These are phyloP conservation scores for Apiotrichum gracile DNA, from an alignment of 1,284 basidiomycete species.

Conservation along the genomic window DNA sequence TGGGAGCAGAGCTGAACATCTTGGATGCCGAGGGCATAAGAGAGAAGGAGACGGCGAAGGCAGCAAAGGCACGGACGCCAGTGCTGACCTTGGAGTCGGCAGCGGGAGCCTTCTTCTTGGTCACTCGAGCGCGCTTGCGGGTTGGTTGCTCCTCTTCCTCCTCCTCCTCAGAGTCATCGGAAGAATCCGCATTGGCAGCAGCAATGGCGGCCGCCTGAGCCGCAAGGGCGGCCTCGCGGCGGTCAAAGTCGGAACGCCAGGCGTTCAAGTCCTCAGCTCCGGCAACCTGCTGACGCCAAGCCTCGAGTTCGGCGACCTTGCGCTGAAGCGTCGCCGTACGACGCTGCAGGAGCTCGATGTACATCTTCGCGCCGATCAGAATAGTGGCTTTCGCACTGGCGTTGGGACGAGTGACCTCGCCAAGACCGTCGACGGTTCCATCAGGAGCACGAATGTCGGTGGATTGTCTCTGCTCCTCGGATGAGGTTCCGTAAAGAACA, in stretches of 20 bases:
- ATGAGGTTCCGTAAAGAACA: constrained; percentile 45
- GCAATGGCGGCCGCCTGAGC: constrained; percentile 17
- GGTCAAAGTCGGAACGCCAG: constrained; percentile 37
- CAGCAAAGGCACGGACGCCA: constrained; percentile 36
- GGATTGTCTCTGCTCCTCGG: constrained; percentile 36
- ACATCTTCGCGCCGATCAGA: constrained; percentile 43
- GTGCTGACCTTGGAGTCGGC: constrained; percentile 10
- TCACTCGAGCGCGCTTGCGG: constrained; percentile 18
- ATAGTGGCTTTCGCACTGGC: constrained; percentile 46
- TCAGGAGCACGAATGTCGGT: constrained; percentile 40
- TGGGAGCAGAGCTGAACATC: constrained; percentile 14
- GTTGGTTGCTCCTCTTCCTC: constrained; percentile 29
- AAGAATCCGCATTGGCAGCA: constrained; percentile 21
- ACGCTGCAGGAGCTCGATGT: constrained; percentile 44
- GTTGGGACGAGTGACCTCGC: constrained; percentile 44
- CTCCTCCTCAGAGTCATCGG: constrained; percentile 23
- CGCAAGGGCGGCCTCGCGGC: constrained; percentile 25
- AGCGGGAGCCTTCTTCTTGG: constrained; percentile 16
- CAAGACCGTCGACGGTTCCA: constrained; percentile 45
- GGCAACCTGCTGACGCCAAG: constrained; percentile 28
- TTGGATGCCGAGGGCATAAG: constrained; percentile 36
- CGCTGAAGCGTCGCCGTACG: constrained; percentile 33
- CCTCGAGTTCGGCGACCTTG: constrained; percentile 35
- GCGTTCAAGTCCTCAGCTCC: constrained; percentile 26
- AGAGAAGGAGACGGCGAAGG: constrained; percentile 41